A percentile compares a stretch with the other conserved stretches of the same genome.
phyloP scores from a whole-genome alignment of 495 filamentous ascomycete genomes.

The Neurospora sp. region DNA sequence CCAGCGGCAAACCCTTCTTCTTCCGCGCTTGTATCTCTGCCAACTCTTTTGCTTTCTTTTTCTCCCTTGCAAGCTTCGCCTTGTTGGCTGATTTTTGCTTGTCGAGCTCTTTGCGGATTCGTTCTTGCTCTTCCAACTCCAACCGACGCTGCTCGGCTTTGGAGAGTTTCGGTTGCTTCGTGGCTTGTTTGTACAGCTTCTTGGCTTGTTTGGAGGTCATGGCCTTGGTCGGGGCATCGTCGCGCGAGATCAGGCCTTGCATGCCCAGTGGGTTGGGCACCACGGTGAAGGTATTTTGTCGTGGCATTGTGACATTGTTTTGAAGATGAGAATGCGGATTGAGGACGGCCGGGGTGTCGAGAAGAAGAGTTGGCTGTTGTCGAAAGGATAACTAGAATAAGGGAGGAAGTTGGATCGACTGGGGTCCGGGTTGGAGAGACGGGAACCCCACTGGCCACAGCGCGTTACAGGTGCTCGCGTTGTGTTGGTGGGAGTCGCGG shows the following conservation, averaged over 20 bases:
- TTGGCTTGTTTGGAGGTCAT: constrained; percentile 39
- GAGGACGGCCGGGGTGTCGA: background rate
- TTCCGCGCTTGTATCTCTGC: constrained; percentile 25
- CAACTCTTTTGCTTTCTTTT: constrained; percentile 32
- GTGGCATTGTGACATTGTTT: constrained; percentile 10
- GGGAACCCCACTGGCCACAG: background rate
- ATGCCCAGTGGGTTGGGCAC: constrained; percentile 17
- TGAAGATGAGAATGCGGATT: background rate
- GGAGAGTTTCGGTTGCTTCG: constrained; percentile 22
- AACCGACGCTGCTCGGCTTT: constrained; percentile 30
- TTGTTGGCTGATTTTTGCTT: constrained; percentile 29
- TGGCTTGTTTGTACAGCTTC: constrained; percentile 27
- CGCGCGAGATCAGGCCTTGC: constrained; percentile 11
- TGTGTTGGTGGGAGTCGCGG: background rate
- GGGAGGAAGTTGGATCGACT: background rate
- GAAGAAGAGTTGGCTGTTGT: background rate
- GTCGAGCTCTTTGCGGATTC: constrained; percentile 33
- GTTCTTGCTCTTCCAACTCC: constrained; percentile 34
- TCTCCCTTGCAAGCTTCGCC: constrained; percentile 30
- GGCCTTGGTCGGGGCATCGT: constrained; percentile 3
- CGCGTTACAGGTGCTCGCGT: background rate
- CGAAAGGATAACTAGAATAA: background rate
- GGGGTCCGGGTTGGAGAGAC: background rate
- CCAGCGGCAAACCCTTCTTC: constrained; percentile 30
- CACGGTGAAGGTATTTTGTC: constrained; percentile 16